Percentiles rank a stretch among this genome's conserved stretches.
Conservation (phyloP, 805 yeast species). For the Candida dajiaensis region DNA sequence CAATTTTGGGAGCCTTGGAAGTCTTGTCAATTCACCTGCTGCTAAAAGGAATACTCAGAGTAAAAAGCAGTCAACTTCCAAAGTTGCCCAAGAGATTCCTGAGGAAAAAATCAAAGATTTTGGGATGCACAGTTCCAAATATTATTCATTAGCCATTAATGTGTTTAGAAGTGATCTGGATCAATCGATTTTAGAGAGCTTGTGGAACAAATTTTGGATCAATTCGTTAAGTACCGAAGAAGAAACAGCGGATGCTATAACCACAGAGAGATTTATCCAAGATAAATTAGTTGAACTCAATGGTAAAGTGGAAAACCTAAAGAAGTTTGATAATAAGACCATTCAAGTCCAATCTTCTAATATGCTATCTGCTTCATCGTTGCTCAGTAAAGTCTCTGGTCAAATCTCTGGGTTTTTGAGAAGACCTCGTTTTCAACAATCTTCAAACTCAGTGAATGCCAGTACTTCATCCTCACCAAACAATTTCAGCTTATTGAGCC, state of each 20-base stretch:
- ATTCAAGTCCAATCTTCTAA: not conserved
- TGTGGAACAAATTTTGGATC: conserved; percentile 44
- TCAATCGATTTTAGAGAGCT: conserved; percentile 34
- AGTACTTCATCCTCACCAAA: conserved; percentile 4
- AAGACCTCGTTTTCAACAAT: not conserved
- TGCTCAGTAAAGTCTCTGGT: not conserved
- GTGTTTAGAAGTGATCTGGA: conserved; percentile 53
- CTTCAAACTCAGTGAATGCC: not conserved
- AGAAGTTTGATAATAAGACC: conserved; percentile 1
- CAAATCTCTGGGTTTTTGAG: not conserved
- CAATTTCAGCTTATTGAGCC: conserved; percentile 3
- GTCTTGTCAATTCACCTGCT: conserved; percentile 11
- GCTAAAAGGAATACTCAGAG: conserved; percentile 4
- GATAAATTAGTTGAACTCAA: conserved; percentile 13
- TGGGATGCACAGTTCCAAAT: conserved; percentile 65
- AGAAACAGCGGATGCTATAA: conserved; percentile 1
- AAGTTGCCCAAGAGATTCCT: conserved; percentile 30
- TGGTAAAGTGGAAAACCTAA: conserved; percentile 6
- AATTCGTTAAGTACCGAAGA: conserved; percentile 27
- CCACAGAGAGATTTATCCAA: conserved; percentile 6
- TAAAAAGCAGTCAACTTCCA: not conserved
- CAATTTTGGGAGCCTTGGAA: conserved; percentile 5
- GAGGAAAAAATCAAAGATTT: conserved; percentile 51
- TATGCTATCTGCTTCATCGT: not conserved
- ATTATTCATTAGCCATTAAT: conserved; percentile 60